phyloP scores from a whole-genome alignment of 345 rosid genomes.

The Eucalyptus coolabah region DNA sequence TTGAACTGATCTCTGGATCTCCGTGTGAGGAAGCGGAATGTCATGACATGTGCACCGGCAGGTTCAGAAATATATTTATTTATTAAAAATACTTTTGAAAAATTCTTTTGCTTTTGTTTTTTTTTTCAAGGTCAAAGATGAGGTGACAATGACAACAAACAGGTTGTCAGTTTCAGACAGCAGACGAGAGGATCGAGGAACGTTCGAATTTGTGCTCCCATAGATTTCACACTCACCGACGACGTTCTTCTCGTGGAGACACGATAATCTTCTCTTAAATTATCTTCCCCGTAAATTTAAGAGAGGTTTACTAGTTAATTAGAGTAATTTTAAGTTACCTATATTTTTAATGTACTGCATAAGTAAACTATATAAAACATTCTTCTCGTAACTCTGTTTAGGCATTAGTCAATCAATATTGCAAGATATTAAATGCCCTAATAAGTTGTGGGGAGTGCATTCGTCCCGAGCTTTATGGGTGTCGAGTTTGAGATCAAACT shows the following conservation, averaged over 20 bases:
- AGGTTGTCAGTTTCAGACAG: background rate
- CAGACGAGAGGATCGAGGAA: background rate
- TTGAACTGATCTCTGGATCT: background rate
- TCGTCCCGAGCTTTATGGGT: background rate
- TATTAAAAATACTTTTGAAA: background rate
- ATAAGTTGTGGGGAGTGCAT: accelerated
- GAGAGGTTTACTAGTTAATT: background rate
- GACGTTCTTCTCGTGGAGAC: background rate
- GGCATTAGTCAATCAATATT: accelerated
- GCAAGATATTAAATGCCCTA: accelerated
- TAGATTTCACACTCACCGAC: background rate
- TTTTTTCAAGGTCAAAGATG: background rate
- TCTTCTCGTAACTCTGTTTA: background rate
- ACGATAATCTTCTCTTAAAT: background rate
- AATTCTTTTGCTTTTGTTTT: background rate
- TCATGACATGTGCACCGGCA: background rate
- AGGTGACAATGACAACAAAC: background rate
- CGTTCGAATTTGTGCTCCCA: background rate
- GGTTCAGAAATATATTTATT: background rate
- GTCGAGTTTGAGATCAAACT: background rate
- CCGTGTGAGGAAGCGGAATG: background rate
- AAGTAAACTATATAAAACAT: no score
- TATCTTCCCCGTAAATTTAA: background rate
- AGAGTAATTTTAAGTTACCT: background rate
- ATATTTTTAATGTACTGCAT: no score